Base-by-base conservation (phyloP, 2,329 filamentous ascomycete genomes). In the Aspergillus sp. region DNA sequence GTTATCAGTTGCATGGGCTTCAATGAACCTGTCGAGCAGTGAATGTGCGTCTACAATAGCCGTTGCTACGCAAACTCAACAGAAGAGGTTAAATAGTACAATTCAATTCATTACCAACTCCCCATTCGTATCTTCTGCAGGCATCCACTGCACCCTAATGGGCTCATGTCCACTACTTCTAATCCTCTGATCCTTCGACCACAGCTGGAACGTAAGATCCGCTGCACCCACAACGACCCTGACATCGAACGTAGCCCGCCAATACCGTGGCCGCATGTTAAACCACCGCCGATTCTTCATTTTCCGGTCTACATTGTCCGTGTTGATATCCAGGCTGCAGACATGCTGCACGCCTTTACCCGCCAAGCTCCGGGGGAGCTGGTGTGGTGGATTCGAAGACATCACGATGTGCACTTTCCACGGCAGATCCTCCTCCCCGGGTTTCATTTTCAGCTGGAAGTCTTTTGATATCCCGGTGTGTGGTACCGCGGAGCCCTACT, bases 261-360 rank as follows among this genome's bases (percentile, higher is more conserved):
- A 67, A 49, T 71, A 75, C 5, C 54, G 49, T 4, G 71, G 65
- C 4, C 68, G 69, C 8, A 60, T 51, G 39, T 64, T 71, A 48
- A 71, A 74, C 71, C 71, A 75, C 39, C 69, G 69, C 3, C 66
- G 59, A 55, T 75, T 75, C 52, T 74, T 75, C 32, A 67, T 48
- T 32, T 73, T 74, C 48, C 66, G 69, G 3, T 72, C 66, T 3
- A 71, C 66, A 18, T 53, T 52, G 3, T 66, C 61, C 1, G 71
- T 68, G 8, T 56, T 55, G 7, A 72, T 68, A 34, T 68, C 60
- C 1, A 76, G 58, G 24, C 62, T 61, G 55, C 73, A 75, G 13
- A 74, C 60, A 6, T 48, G 58, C 34, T 67, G 67, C 5, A 64
- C 66, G 2, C 66, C 65, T 8, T 61, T 56, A 6, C 68, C 53